Evolutionary conservation across 139 green algal species (phyloP).

Genomic region (Chlorella sp.): DNA sequence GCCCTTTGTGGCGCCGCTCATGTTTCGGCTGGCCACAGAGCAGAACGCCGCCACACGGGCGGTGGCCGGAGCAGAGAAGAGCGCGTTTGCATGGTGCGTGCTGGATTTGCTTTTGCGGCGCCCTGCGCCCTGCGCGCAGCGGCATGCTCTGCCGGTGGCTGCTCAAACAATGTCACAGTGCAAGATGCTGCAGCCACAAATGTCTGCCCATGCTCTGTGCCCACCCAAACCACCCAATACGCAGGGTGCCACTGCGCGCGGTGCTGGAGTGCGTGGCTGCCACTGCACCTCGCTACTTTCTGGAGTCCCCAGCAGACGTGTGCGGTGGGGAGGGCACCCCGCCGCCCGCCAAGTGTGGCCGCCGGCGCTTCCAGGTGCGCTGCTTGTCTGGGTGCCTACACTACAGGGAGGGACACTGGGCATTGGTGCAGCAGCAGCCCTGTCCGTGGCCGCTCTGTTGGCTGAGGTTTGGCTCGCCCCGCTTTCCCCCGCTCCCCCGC

Average conservation of each 20-base stretch:
- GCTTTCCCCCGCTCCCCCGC: neutral
- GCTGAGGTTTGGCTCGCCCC: no score
- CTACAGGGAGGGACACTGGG: no score
- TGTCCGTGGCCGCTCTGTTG: no score
- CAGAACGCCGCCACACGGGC: slow-evolving; percentile 47
- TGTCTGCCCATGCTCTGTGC: no score
- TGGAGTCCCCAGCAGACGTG: slow-evolving; percentile 19
- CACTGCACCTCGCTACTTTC: slow-evolving; percentile 30
- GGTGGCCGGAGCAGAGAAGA: slow-evolving; percentile 58
- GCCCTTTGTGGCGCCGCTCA: slow-evolving; percentile 50
- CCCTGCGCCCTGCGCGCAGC: no score
- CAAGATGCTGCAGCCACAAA: no score
- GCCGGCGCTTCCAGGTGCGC: slow-evolving; percentile 29
- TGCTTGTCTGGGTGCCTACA: no score
- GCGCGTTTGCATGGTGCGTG: slow-evolving; percentile 57
- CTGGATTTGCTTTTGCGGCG: no score
- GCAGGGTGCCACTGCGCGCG: slow-evolving; percentile 45
- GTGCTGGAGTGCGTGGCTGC: slow-evolving; percentile 37
- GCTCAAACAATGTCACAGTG: no score
- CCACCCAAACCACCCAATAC: no score
- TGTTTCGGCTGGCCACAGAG: slow-evolving; percentile 50
- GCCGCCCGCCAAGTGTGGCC: neutral
- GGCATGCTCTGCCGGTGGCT: no score
- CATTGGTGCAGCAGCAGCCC: no score
- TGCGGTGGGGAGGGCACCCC: slow-evolving; percentile 27